Evolutionary conservation across 768 basidiomycete species (phyloP).

Genomic region (Botryobasidium botryosum): DNA sequence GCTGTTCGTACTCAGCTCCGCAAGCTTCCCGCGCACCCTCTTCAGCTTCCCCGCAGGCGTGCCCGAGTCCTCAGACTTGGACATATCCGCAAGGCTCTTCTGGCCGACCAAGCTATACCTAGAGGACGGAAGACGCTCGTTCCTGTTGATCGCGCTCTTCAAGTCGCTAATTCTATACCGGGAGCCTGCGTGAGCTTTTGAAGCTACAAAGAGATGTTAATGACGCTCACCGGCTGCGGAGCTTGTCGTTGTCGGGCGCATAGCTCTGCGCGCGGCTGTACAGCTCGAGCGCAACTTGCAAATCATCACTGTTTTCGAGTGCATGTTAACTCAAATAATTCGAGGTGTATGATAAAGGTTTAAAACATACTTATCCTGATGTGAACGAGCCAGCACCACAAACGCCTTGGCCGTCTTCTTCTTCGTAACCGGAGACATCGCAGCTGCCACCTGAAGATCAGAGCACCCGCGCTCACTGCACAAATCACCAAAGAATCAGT

Average conservation of each 20-base stretch:
- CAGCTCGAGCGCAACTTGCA: constrained; percentile 62
- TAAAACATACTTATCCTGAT: constrained; percentile 78
- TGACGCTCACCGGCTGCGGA: constrained; percentile 74
- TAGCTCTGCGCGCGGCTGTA: constrained; percentile 70
- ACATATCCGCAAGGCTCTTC: neutral
- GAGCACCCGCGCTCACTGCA: constrained; percentile 42
- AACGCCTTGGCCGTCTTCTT: constrained; percentile 75
- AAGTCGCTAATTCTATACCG: constrained; percentile 24
- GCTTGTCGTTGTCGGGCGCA: constrained; percentile 72
- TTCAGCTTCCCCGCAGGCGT: constrained; percentile 3
- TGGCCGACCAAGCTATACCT: neutral
- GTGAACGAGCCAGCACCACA: constrained; percentile 63
- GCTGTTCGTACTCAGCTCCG: neutral
- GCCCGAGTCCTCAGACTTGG: neutral
- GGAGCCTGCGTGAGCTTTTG: neutral
- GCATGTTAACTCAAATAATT: constrained; percentile 2
- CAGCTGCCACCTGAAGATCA: constrained; percentile 42
- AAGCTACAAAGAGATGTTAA: constrained; percentile 24
- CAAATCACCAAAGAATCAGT: neutral
- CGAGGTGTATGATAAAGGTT: constrained; percentile 21
- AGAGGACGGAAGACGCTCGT: constrained; percentile 5
- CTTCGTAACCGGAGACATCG: constrained; percentile 52
- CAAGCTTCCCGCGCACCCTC: constrained; percentile 1
- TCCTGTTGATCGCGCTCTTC: constrained; percentile 24
- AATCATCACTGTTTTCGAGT: constrained; percentile 58